Conservation (phyloP, 2,329 filamentous ascomycete genomes). For the Fusarium luffae region DNA sequence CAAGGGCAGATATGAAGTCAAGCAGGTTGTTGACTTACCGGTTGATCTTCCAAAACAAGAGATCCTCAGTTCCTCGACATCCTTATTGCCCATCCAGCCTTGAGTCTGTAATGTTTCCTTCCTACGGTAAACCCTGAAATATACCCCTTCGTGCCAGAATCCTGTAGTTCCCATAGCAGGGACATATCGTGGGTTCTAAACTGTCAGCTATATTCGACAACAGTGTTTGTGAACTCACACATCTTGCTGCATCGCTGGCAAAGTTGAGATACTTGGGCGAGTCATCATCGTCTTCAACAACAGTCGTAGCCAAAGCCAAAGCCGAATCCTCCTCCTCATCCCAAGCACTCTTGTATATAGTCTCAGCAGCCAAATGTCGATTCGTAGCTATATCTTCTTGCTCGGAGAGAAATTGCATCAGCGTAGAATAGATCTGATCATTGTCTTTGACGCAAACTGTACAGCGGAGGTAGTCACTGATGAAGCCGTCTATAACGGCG, state of each 20-base stretch:
- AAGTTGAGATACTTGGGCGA: slow-evolving; percentile 65
- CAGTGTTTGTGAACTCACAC: too few species aligned
- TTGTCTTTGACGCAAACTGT: slow-evolving; percentile 64
- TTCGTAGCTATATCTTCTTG: slow-evolving; percentile 64
- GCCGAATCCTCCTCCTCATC: slow-evolving; percentile 63
- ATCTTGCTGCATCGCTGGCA: slow-evolving; percentile 66
- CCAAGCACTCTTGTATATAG: slow-evolving; percentile 65
- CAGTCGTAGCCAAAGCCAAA: slow-evolving; percentile 50
- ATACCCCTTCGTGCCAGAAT: slow-evolving; percentile 66
- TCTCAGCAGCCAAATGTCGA: slow-evolving; percentile 66
- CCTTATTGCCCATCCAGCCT: slow-evolving; percentile 56
- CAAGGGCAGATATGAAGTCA: too few species aligned
- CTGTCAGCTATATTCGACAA: too few species aligned
- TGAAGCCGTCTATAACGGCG: slow-evolving; percentile 48
- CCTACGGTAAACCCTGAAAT: slow-evolving; percentile 61
- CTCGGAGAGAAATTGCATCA: slow-evolving; percentile 68
- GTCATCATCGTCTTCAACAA: slow-evolving; percentile 53
- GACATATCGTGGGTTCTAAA: slow-evolving; percentile 63
- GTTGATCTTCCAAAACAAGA: slow-evolving; percentile 64
- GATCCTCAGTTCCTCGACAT: slow-evolving; percentile 64
- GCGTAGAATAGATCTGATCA: slow-evolving; percentile 68
- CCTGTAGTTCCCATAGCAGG: slow-evolving; percentile 64
- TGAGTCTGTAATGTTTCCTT: slow-evolving; percentile 54
- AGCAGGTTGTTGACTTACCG: slow-evolving; percentile 28
- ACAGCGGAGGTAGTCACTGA: slow-evolving; percentile 61